Evolutionary conservation across 169 alveolate genomes (phyloP).

Genomic region (Plasmodium knowlesi): DNA sequence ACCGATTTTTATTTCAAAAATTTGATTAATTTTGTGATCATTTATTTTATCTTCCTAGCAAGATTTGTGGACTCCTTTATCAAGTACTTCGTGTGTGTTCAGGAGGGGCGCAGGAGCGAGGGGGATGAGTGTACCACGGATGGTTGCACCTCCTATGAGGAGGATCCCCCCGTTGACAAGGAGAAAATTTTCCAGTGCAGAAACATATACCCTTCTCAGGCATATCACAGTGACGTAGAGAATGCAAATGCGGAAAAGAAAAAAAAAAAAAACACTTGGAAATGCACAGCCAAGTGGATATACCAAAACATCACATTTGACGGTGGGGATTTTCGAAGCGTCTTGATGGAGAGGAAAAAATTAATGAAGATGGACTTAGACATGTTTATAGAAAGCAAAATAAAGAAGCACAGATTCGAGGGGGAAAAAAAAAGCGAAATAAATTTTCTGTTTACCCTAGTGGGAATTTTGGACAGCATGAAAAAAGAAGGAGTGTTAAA

Average conservation of each 20-base stretch:
- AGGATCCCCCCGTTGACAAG: background rate
- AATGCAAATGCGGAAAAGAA: background rate
- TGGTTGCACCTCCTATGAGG: background rate
- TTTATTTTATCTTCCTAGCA: slow-evolving; percentile 39
- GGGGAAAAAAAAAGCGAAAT: slow-evolving; percentile 16
- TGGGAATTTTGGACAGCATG: slow-evolving; percentile 14
- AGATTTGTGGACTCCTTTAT: slow-evolving; percentile 10
- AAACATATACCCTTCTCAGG: slow-evolving; percentile 9
- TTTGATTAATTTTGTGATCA: slow-evolving; percentile 39
- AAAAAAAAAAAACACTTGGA: background rate
- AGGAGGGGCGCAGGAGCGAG: background rate
- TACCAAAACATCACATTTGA: background rate
- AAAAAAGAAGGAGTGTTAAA: slow-evolving; percentile 54
- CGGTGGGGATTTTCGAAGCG: background rate
- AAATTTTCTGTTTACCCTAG: slow-evolving; percentile 41
- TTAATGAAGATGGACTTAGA: slow-evolving; percentile 31
- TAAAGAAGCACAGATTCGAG: slow-evolving; percentile 10
- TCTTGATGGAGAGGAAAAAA: slow-evolving; percentile 20
- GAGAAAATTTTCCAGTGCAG: slow-evolving; percentile 19
- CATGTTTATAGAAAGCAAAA: slow-evolving; percentile 3
- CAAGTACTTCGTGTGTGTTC: slow-evolving; percentile 30
- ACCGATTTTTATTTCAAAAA: slow-evolving; percentile 37
- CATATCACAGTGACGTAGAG: background rate
- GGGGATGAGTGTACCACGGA: background rate
- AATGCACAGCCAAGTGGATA: slow-evolving; percentile 2